phyloP scores from a whole-genome alignment of 2,329 filamentous ascomycete genomes.

The Alternaria solani region DNA sequence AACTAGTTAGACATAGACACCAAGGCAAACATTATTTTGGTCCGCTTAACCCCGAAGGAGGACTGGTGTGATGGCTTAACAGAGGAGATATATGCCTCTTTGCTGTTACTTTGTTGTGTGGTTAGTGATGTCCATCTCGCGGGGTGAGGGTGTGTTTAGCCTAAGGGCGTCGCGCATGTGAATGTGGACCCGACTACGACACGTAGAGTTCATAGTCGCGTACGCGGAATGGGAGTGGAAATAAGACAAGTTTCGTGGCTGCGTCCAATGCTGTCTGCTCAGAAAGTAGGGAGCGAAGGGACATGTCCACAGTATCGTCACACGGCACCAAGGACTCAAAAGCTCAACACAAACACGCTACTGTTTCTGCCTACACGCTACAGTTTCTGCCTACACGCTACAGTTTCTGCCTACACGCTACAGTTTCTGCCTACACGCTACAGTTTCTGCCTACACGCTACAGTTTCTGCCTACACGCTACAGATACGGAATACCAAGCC shows the following conservation, averaged over 20 bases:
- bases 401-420: background rate
- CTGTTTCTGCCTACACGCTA: background rate
- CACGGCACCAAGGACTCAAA: background rate
- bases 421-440: no score
- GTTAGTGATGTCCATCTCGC: background rate
- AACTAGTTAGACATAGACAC: constrained; percentile 3
- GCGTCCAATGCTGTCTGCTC: background rate
- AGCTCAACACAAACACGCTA: background rate
- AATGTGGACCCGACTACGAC: background rate
- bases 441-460: background rate
- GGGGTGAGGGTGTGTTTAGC: background rate
- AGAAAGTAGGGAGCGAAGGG: background rate
- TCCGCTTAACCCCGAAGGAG: background rate
- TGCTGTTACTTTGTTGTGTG: background rate
- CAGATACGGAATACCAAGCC: background rate
- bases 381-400: background rate
- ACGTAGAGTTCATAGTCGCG: background rate
- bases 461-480: background rate
- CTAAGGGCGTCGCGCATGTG: background rate
- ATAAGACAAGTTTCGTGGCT: background rate
- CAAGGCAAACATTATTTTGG: background rate
- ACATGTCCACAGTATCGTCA: background rate
- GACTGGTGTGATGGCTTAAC: background rate
- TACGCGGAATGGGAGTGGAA: background rate
- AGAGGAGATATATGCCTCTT: background rate